Evolutionary conservation across 805 yeast genomes (phyloP), one percentile per base, ranked within the genome.

Genomic region (Wickerhamiella cacticola): DNA sequence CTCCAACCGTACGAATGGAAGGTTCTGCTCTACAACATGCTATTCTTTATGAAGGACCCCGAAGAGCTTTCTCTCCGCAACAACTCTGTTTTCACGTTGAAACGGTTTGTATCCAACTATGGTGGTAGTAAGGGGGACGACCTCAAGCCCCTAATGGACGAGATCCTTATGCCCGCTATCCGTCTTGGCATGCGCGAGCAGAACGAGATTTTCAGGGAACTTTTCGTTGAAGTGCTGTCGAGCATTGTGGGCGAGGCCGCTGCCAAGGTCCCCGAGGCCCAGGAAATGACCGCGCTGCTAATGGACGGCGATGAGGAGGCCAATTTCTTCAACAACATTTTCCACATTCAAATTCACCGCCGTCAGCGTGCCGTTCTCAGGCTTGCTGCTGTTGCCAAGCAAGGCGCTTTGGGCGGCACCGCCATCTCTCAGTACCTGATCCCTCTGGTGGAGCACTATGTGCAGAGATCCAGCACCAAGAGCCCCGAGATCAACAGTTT

Each of bases 401-500:
- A 74, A 0, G 75, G 29, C 2, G 44, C 46, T 40, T 36, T 55
- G 1, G 52, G 41, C 16, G 41, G 75, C 22, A 65, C 68, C 31
- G 79, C 78, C 55, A 75, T 89, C 47, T 73, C 94, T 0, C 92
- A 84, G 58, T 87, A 81, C 60, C 58, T 92, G 38, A 65, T 92
- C 48, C 97, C 98, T 3, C 74, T 88, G 53, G 71, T 88, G 51
- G 97, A 92, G 66, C 79, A 76, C 52, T 86, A 79, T 63, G 86
- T 82, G 1, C 92, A 81, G 52, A 54, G 52, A 2, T 54, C 60
- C 1, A 57, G 58, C 6, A 52, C 46, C 42, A 56, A 56, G 16
- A 62, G 58, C 28, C 59, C 55, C n/a, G 69, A 64, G 15, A 55
- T 61, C 12, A 64, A 65, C 33, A 60, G 60, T 35, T 50, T 68